Conservation (phyloP, 2,329 filamentous ascomycete species). For the Oidium heveae region DNA sequence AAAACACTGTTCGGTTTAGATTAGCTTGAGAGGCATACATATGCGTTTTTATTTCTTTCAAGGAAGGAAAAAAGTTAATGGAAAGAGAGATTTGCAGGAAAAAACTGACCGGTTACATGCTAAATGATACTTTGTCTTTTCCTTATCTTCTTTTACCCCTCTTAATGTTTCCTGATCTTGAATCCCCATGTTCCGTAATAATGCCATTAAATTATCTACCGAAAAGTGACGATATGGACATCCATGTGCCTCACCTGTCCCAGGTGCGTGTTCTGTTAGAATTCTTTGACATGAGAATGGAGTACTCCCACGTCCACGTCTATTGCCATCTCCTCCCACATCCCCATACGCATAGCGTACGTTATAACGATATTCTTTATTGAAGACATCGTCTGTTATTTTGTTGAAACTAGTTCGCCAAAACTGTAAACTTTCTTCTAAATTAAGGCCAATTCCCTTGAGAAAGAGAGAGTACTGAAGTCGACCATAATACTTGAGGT, state of each 20-base stretch:
- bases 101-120: conserved; percentile 58
- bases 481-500: conserved; percentile 81
- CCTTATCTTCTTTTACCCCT: conserved; percentile 70
- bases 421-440: conserved; percentile 83
- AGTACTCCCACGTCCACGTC: conserved; percentile 65
- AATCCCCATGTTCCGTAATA: conserved; percentile 60
- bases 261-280: conserved; percentile 65
- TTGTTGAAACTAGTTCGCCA: conserved; percentile 74
- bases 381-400: conserved; percentile 81
- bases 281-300: conserved; percentile 93
- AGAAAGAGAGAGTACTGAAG: conserved; percentile 91
- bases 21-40: neutral
- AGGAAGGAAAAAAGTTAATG: neutral
- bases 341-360: conserved; percentile 29
- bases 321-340: conserved; percentile 44
- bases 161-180: conserved; percentile 52
- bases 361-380: conserved; percentile 95
- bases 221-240: conserved; percentile 90
- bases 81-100: neutral
- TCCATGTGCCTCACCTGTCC: conserved; percentile 74
- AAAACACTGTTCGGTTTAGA: conserved; percentile 36
- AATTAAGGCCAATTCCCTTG: conserved; percentile 73
- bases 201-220: conserved; percentile 53
- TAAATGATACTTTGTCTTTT: conserved; percentile 72
- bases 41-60: too few species aligned